These are phyloP conservation scores for Tinospora cordifolia DNA, from an alignment of 164 flowering plant genomes.

Conservation along the genomic window DNA sequence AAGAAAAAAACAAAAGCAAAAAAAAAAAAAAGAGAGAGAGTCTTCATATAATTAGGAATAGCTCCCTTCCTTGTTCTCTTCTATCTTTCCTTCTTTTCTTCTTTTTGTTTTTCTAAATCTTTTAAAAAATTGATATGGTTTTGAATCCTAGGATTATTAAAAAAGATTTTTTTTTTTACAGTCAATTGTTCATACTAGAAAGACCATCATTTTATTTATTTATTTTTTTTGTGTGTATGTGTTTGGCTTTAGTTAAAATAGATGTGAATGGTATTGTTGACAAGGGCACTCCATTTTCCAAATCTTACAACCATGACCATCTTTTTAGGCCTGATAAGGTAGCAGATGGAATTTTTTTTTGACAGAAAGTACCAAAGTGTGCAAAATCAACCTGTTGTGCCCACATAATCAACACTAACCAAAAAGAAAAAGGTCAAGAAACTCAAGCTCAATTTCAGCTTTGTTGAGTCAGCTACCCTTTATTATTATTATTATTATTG, in stretches of 20 bases:
- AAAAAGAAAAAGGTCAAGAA: neutral
- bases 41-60: neutral
- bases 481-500: neutral
- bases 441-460: too few relatives aligned
- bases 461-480: too few relatives aligned
- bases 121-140: neutral
- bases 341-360: neutral
- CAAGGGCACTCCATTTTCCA: neutral
- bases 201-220: neutral
- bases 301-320: neutral
- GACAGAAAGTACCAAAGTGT: neutral
- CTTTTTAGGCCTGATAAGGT: neutral
- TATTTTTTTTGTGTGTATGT: neutral
- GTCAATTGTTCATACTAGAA: neutral
- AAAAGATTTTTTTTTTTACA: too few relatives aligned
- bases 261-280: too few relatives aligned
- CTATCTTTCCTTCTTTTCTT: neutral
- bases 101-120: neutral
- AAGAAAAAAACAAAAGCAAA: too few relatives aligned
- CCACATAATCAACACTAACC: neutral
- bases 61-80: neutral
- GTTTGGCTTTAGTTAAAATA: too few relatives aligned
- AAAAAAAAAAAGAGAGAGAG: too few relatives aligned
- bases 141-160: neutral
- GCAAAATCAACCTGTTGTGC: neutral